phyloP scores from a whole-genome alignment of 2,329 filamentous ascomycete genomes.

The Cordyceps fumosorosea region DNA sequence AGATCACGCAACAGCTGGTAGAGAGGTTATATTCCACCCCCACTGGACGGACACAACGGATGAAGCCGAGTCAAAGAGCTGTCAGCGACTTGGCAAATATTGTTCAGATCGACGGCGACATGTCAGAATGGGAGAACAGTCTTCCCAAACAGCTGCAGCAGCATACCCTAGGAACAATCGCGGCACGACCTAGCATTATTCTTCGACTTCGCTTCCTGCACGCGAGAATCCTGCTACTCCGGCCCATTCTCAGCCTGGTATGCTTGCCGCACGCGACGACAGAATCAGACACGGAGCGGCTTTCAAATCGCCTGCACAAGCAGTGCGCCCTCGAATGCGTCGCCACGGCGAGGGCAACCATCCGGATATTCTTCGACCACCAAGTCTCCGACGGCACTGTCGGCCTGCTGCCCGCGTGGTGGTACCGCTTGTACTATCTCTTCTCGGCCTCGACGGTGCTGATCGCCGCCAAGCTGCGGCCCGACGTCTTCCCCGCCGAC shows the following conservation, averaged over 20 bases:
- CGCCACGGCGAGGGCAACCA: conserved; percentile 26
- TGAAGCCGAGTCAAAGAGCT: not conserved
- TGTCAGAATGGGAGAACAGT: conserved; percentile 26
- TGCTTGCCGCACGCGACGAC: conserved; percentile 21
- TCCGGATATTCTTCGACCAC: conserved; percentile 24
- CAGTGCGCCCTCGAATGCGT: conserved; percentile 30
- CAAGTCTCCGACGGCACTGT: conserved; percentile 26
- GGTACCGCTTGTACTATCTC: conserved; percentile 33
- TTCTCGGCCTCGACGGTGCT: conserved; percentile 31
- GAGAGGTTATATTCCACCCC: conserved; percentile 22
- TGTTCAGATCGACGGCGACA: conserved; percentile 25
- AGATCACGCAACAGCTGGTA: conserved; percentile 29
- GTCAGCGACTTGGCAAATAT: conserved; percentile 24
- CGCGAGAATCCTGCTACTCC: conserved; percentile 27
- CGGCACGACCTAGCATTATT: conserved; percentile 16
- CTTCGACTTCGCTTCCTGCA: conserved; percentile 30
- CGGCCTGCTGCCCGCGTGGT: conserved; percentile 32
- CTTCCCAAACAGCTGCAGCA: conserved; percentile 18
- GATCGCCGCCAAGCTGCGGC: conserved; percentile 29
- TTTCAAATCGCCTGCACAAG: conserved; percentile 23
- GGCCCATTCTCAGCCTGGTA: conserved; percentile 27
- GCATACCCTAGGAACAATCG: not conserved
- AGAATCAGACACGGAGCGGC: conserved; percentile 9
- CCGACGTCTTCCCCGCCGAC: conserved; percentile 22
- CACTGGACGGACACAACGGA: conserved; percentile 9